Conservation (phyloP, 805 yeast genomes). For the Jamesozyma rosinii region DNA sequence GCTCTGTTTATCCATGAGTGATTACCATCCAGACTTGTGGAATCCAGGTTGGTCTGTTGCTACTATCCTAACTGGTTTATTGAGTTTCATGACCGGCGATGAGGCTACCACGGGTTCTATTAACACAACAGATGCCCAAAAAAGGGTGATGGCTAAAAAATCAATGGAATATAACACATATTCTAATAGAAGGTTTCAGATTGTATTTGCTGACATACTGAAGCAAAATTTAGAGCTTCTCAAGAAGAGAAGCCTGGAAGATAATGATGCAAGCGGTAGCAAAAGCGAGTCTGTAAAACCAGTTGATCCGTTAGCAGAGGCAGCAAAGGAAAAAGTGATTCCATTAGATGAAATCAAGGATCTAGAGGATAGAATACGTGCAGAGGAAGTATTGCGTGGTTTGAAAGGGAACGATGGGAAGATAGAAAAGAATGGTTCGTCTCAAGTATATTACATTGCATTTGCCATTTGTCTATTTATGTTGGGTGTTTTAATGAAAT, state of each 20-base stretch:
- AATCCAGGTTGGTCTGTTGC: constrained; percentile 94
- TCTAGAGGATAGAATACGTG: constrained; percentile 64
- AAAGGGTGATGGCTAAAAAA: constrained; percentile 46
- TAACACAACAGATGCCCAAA: constrained; percentile 49
- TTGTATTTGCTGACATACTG: constrained; percentile 63
- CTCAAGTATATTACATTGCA: constrained; percentile 22
- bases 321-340: constrained; percentile 28
- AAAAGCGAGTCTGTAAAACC: constrained; percentile 5
- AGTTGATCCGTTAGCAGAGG: constrained; percentile 21
- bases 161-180: constrained; percentile 52
- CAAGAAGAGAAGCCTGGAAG: constrained; percentile 13
- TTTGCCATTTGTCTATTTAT: constrained; percentile 30
- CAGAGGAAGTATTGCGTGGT: constrained; percentile 25
- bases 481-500: constrained; percentile 28
- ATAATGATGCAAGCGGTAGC: constrained; percentile 4
- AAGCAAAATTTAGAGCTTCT: constrained; percentile 24
- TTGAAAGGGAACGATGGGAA: constrained; percentile 7
- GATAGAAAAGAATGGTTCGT: constrained; percentile 7
- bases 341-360: constrained; percentile 39
- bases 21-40: constrained; percentile 91
- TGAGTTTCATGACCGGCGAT: constrained; percentile 85
- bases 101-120: constrained; percentile 83
- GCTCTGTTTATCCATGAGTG: constrained; percentile 85
- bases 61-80: constrained; percentile 75
- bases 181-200: constrained; percentile 47